Percentiles rank a stretch among this genome's conserved stretches.
phyloP scores from a whole-genome alignment of 768 basidiomycete species.

The Polyporus arcularius region DNA sequence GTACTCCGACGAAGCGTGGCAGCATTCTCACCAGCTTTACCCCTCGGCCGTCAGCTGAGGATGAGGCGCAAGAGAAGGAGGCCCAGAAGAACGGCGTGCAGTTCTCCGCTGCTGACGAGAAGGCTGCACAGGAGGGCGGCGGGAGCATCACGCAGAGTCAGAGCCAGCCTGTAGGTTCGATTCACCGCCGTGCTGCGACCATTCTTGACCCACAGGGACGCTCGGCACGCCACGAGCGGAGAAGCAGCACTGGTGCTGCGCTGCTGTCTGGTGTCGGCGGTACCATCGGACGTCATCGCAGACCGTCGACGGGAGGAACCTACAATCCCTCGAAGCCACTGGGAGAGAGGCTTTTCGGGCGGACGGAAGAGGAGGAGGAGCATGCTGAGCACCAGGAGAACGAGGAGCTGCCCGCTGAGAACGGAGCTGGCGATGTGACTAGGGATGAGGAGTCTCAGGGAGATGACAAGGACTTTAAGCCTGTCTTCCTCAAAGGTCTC shows the following conservation, averaged over 20 bases:
- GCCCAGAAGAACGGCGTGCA: slow-evolving; percentile 17
- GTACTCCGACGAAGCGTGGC: slow-evolving; percentile 45
- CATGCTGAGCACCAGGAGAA: slow-evolving; percentile 38
- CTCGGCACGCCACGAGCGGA: slow-evolving; percentile 64
- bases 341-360: slow-evolving; percentile 50
- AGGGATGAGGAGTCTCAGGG: slow-evolving; percentile 35
- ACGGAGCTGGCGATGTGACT: slow-evolving; percentile 32
- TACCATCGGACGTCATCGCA: slow-evolving; percentile 65
- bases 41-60: slow-evolving; percentile 33
- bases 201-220: slow-evolving; percentile 70
- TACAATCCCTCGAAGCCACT: slow-evolving; percentile 30
- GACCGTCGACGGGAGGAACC: slow-evolving; percentile 71
- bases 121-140: slow-evolving; percentile 19
- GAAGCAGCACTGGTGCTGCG: slow-evolving; percentile 77
- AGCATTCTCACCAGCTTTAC: slow-evolving; percentile 51
- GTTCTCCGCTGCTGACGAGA: slow-evolving; percentile 21
- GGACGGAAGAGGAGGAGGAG: slow-evolving; percentile 48
- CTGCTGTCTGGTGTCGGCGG: slow-evolving; percentile 47
- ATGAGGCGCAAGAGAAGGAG: slow-evolving; percentile 16
- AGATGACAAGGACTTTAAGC: slow-evolving; percentile 84
- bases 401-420: slow-evolving; percentile 38
- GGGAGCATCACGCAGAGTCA: slow-evolving; percentile 39
- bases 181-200: slow-evolving; percentile 77
- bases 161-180: slow-evolving; percentile 58
- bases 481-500: slow-evolving; percentile 92